A percentile compares a stretch with the other conserved stretches of the same genome.
phyloP scores from a whole-genome alignment of 2,329 filamentous ascomycete genomes.

The Nectriaceae sp. region DNA sequence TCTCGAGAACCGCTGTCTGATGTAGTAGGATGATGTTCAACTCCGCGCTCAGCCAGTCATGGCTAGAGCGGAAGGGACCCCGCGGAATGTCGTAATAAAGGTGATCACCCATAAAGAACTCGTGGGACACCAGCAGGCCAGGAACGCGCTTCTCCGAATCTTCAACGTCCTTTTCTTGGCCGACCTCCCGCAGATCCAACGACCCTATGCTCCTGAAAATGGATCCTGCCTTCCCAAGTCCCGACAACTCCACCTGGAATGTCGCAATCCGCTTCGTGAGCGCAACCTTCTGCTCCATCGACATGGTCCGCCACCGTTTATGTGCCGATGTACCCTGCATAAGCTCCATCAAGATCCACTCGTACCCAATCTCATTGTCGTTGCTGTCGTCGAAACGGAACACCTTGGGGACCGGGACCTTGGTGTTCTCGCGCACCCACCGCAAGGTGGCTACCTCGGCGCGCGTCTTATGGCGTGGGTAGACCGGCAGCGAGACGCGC shows the following conservation, averaged over 20 bases:
- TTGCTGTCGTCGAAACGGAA: slow-evolving; percentile 31
- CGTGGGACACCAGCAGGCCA: slow-evolving; percentile 34
- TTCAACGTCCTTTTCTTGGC: slow-evolving; percentile 13
- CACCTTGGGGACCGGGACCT: slow-evolving; percentile 36
- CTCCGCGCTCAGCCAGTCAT: slow-evolving; percentile 37
- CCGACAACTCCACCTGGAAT: slow-evolving; percentile 16
- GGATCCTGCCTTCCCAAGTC: slow-evolving; percentile 26
- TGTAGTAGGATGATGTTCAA: slow-evolving; percentile 14
- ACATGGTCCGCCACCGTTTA: slow-evolving; percentile 24
- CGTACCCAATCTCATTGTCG: slow-evolving; percentile 37
- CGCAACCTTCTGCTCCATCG: neutral
- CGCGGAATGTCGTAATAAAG: slow-evolving; percentile 34
- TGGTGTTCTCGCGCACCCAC: slow-evolving; percentile 32
- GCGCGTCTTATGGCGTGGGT: slow-evolving; percentile 37
- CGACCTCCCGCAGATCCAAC: slow-evolving; percentile 13
- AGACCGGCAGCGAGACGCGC: slow-evolving; percentile 39
- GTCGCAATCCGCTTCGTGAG: slow-evolving; percentile 10
- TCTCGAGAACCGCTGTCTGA: neutral
- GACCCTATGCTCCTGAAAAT: slow-evolving; percentile 20
- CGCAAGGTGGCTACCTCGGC: slow-evolving; percentile 43
- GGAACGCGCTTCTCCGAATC: neutral
- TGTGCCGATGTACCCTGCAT: slow-evolving; percentile 31
- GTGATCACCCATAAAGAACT: slow-evolving; percentile 37
- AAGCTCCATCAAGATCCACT: slow-evolving; percentile 43
- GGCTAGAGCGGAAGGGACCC: slow-evolving; percentile 37